Conservation (phyloP, 106 monocot genomes). For the Dendrobium huoshanense region DNA sequence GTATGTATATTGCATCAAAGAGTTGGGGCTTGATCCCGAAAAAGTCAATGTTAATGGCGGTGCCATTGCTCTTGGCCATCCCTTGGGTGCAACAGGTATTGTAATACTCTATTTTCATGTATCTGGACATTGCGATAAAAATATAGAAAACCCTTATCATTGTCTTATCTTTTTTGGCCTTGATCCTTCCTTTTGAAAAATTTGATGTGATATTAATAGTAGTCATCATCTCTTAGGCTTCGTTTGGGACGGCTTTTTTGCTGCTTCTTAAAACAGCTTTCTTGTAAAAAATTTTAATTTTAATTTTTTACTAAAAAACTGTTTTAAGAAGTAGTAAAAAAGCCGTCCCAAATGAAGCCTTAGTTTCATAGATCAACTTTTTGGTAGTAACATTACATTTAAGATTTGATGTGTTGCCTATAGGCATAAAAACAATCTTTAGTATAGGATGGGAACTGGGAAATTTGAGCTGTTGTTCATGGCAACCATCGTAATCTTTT, state of each 20-base stretch:
- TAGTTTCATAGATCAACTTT: background rate
- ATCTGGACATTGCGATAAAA: background rate
- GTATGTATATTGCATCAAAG: constrained; percentile 73
- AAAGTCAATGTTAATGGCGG: constrained; percentile 90
- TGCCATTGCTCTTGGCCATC: constrained; percentile 78
- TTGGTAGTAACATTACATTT: background rate
- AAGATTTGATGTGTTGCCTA: background rate
- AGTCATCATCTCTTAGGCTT: background rate
- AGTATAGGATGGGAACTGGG: background rate
- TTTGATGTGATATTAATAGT: background rate
- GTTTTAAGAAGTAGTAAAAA: too few species aligned
- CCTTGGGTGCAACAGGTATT: constrained; percentile 75
- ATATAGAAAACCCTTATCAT: background rate
- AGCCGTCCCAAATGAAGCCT: background rate
- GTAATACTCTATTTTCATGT: background rate
- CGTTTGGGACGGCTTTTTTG: too few species aligned
- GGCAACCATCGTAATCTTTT: background rate
- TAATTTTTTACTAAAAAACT: too few species aligned
- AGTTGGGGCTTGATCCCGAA: constrained; percentile 49
- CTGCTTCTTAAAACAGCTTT: too few species aligned
- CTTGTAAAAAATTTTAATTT: too few species aligned
- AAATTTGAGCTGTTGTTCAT: background rate
- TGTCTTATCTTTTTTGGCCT: background rate
- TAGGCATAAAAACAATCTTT: background rate
- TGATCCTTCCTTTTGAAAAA: background rate